Evolutionary conservation across 176 grass and related monocot genomes (phyloP), one percentile per base, ranked within the genome.

Genomic region (Typha latifolia): DNA sequence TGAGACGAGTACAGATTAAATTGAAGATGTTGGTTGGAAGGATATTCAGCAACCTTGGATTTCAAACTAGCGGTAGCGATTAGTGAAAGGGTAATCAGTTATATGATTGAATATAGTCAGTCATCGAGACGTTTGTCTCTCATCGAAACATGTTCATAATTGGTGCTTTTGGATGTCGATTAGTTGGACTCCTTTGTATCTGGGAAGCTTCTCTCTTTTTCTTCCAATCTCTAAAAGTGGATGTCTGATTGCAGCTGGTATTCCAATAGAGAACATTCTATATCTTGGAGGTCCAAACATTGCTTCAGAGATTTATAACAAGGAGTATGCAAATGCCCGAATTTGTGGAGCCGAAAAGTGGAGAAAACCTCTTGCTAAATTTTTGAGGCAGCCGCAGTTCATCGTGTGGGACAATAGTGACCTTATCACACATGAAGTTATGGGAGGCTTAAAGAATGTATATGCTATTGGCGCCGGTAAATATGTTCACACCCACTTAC

Each of bases 321-420:
- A 87, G 75, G 94, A 99, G 52, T 99, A 99, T 69, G 94, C 86
- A 64, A 99, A 99, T 63, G 94, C 94, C 59, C 82, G 94, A 32
- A 93, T 99, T 65, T 99, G 94, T 62, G 94, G 94, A 77, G 79
- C 89, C 47, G 83, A 87, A 23, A 99, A 99, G 74, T 99, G 94
- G 94, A 88, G 94, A 50, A 99, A 99, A 72, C 81, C 89, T 63
- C 78, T 99, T 66, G 89, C 94, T 8, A 90, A 99, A 62, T 99
- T 99, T 78, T 78, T 99, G 76, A 99, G 94, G 78, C 94, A 93
- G 43, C 94, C 94, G 13, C 85, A 99, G 86, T 99, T 99, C 76
- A 99, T 99, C 43, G 94, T 99, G 18, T 99, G 94, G 94, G 94
- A 99, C 70, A 99, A 99, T 61, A 86, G 81, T 43, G 94, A 99